Percentiles rank a stretch among this genome's conserved stretches.
Conservation (phyloP, 345 rosid genomes). For the Geranium brycei region DNA sequence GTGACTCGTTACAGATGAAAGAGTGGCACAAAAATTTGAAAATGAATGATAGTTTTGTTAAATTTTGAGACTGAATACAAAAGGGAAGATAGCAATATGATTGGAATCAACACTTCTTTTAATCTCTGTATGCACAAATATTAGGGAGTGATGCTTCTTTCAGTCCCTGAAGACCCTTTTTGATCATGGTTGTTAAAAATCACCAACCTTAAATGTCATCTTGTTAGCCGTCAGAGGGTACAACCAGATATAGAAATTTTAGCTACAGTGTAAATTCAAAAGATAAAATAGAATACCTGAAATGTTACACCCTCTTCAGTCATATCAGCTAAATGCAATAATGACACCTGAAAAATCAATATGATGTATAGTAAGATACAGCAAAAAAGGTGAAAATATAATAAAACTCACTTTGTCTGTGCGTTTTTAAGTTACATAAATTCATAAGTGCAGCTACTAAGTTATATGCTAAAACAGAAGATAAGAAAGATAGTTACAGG, state of each 20-base stretch:
- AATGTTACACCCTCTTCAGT: slow-evolving; percentile 71
- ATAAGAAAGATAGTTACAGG: too few species aligned
- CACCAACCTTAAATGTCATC: not conserved
- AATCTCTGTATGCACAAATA: too few species aligned
- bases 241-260: too few species aligned
- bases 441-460: too few species aligned
- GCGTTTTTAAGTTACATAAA: too few species aligned
- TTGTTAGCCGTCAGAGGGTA: not conserved
- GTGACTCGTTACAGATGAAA: too few species aligned
- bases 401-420: not conserved
- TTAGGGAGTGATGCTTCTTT: not conserved
- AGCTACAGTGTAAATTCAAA: not conserved
- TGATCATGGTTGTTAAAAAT: not conserved
- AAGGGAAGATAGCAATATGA: too few species aligned
- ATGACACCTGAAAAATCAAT: slow-evolving; percentile 43
- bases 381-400: not conserved
- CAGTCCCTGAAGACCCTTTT: not conserved
- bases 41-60: too few species aligned
- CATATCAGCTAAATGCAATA: slow-evolving; percentile 68
- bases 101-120: too few species aligned
- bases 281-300: slow-evolving; percentile 32
- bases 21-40: too few species aligned
- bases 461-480: too few species aligned
- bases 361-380: slow-evolving; percentile 2
- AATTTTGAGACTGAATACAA: too few species aligned